Conservation (phyloP, 2,329 filamentous ascomycete species). For the Cercospora zeae-maydis region DNA sequence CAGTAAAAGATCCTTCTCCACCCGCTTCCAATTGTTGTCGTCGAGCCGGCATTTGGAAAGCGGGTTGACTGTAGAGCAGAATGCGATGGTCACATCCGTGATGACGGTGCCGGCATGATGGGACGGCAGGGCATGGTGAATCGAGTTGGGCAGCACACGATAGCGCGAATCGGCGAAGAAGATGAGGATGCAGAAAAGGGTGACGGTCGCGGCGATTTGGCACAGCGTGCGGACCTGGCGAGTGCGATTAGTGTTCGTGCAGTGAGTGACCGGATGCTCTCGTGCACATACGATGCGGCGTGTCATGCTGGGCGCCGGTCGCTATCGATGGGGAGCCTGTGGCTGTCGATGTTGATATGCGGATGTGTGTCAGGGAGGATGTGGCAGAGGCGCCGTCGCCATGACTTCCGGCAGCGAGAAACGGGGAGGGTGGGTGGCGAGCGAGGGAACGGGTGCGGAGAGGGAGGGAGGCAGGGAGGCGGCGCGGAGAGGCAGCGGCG, state of each 20-base stretch:
- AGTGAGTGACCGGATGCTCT: neutral
- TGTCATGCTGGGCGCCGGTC: slow-evolving; percentile 16
- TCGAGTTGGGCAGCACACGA: slow-evolving; percentile 75
- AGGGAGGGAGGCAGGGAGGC: neutral
- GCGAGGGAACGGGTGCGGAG: neutral
- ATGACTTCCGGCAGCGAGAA: neutral
- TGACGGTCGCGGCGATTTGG: slow-evolving; percentile 66
- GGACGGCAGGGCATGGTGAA: slow-evolving; percentile 81
- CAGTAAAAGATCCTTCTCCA: slow-evolving; percentile 87
- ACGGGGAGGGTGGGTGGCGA: neutral
- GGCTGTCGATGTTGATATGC: neutral
- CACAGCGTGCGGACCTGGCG: slow-evolving; percentile 63
- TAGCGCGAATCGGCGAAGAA: slow-evolving; percentile 86
- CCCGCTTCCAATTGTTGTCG: slow-evolving; percentile 68
- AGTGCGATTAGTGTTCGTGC: slow-evolving; percentile 1
- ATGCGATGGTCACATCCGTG: slow-evolving; percentile 76
- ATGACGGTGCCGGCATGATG: slow-evolving; percentile 82
- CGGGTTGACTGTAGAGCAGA: slow-evolving; percentile 69
- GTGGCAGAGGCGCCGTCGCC: neutral
- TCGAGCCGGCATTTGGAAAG: slow-evolving; percentile 57
- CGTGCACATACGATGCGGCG: slow-evolving; percentile 23
- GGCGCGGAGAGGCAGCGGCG: neutral
- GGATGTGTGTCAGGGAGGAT: slow-evolving; percentile 3
- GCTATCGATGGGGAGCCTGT: neutral
- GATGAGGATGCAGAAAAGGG: slow-evolving; percentile 63